Evolutionary conservation across 169 alveolate species (phyloP).

Genomic region (Sarcocystis neurona): DNA sequence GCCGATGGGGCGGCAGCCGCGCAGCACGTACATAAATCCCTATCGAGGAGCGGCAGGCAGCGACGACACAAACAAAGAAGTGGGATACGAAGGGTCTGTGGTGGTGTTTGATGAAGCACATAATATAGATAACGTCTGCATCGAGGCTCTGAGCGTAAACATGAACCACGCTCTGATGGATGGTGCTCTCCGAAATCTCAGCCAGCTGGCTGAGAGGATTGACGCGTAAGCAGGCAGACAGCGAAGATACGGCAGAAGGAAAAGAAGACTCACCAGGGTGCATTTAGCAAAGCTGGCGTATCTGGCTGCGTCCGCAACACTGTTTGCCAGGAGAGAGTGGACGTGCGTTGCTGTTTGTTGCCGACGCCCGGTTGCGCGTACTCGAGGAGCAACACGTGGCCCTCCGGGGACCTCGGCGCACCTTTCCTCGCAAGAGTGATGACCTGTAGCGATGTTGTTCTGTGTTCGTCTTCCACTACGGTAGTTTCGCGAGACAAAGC

Average conservation of each 20-base stretch:
- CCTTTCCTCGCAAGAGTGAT: too few relatives aligned
- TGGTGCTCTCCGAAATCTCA: conserved; percentile 84
- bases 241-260: background rate
- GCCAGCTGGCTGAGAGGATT: conserved; percentile 74
- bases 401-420: too few relatives aligned
- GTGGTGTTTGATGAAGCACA: conserved; percentile 98
- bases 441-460: too few relatives aligned
- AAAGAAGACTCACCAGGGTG: too few relatives aligned
- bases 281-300: too few relatives aligned
- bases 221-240: conserved; percentile 67
- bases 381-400: background rate
- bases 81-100: conserved; percentile 80
- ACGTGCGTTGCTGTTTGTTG: background rate
- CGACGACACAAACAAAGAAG: background rate
- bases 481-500: too few relatives aligned
- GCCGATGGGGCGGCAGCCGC: background rate
- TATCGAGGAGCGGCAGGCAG: background rate
- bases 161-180: conserved; percentile 84
- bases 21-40: conserved; percentile 7
- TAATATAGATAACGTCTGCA: conserved; percentile 97
- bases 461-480: too few relatives aligned
- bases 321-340: too few relatives aligned
- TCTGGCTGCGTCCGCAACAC: too few relatives aligned
- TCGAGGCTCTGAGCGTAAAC: conserved; percentile 94
- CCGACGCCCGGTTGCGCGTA: background rate